A percentile compares a stretch with the other conserved stretches of the same genome.
Conservation (phyloP, 441 rosid species). For the Isatis lusitanica region DNA sequence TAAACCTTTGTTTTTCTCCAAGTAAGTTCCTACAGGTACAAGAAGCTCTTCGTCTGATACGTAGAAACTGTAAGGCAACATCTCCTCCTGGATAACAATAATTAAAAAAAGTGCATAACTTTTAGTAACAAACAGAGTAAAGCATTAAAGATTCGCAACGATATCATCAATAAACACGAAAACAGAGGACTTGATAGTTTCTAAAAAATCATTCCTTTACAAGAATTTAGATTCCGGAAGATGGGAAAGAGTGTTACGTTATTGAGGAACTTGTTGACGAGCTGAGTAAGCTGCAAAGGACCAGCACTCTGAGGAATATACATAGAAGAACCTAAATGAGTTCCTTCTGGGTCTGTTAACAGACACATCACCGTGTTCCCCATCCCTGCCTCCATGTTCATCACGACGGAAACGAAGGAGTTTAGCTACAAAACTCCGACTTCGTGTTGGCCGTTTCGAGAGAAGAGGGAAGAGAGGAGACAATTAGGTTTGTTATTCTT, state of each 20-base stretch:
- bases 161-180: neutral
- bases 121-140: neutral
- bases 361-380: constrained; percentile 77
- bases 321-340: constrained; percentile 64
- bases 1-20: constrained; percentile 82
- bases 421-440: neutral
- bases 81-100: constrained; percentile 75
- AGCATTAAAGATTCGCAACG: neutral
- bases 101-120: neutral
- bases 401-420: constrained; percentile 11
- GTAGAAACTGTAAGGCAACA: constrained; percentile 84
- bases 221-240: neutral
- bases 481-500: constrained; percentile 11
- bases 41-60: constrained; percentile 86
- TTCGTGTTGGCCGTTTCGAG: neutral
- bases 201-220: neutral
- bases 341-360: constrained; percentile 83
- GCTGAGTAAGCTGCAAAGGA: constrained; percentile 84
- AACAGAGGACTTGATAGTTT: neutral
- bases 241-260: constrained; percentile 47
- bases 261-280: constrained; percentile 80
- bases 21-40: constrained; percentile 76
- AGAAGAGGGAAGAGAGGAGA: neutral
- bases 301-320: constrained; percentile 86
- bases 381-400: constrained; percentile 44